Conservation (phyloP, 2,329 filamentous ascomycete species). For the Alternaria sp. region DNA sequence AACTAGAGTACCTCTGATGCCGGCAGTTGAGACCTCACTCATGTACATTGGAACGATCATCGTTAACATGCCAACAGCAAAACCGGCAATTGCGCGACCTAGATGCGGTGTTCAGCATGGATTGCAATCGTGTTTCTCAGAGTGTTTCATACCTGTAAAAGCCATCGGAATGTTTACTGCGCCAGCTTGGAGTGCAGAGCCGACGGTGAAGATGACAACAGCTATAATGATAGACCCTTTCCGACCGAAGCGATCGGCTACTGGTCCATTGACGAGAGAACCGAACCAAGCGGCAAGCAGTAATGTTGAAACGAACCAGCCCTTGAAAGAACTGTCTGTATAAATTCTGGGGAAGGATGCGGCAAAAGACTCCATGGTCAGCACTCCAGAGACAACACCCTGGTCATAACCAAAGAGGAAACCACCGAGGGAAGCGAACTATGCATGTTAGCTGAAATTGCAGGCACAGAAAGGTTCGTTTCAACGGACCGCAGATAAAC, state of each 20-base stretch:
- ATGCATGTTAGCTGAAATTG: not conserved
- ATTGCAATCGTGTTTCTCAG: fast-evolving
- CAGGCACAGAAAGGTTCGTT: fast-evolving
- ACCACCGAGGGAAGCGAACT: conserved; percentile 32
- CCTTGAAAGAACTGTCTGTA: conserved; percentile 31
- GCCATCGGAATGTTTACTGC: conserved; percentile 29
- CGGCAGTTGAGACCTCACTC: conserved; percentile 31
- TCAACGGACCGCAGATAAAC: conserved; percentile 24
- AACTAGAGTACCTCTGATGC: conserved; percentile 33
- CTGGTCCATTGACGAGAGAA: conserved; percentile 35
- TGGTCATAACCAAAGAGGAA: conserved; percentile 37
- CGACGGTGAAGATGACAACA: conserved; percentile 30
- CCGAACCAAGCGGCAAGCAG: conserved; percentile 32
- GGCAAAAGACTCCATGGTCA: conserved; percentile 35
- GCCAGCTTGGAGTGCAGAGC: conserved; percentile 30
- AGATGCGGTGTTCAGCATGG: not conserved
- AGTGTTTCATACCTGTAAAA: conserved; percentile 20
- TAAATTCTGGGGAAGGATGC: conserved; percentile 30
- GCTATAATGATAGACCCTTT: conserved; percentile 33
- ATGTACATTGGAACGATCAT: conserved; percentile 39
- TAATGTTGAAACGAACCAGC: conserved; percentile 34
- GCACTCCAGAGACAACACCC: conserved; percentile 29
- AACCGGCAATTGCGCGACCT: conserved; percentile 33
- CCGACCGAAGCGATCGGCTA: conserved; percentile 32
- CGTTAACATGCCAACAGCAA: conserved; percentile 32